Percentiles rank a stretch among this genome's conserved stretches.
These are phyloP conservation scores for Stephanodiscus triporus DNA, from an alignment of 108 stramenopile species.

Conservation along the genomic window DNA sequence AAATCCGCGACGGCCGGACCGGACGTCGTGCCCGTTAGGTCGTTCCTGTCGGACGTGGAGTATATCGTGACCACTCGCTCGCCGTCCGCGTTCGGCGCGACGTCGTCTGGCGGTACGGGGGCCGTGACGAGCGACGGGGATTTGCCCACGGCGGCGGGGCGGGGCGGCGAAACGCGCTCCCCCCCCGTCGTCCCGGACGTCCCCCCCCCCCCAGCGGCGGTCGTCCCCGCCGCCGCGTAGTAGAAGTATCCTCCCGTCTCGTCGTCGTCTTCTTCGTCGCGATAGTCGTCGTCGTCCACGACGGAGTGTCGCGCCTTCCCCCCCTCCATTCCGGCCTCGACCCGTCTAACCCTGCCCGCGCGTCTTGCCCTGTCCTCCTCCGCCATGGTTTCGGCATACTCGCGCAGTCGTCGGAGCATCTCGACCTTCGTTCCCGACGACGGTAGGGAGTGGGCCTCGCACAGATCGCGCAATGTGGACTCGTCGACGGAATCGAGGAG, in stretches of 20 bases:
- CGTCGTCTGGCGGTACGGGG: constrained; percentile 59
- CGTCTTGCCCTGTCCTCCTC: constrained; percentile 55
- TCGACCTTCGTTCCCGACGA: constrained; percentile 64
- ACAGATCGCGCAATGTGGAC: constrained; percentile 64
- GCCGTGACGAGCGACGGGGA: constrained; percentile 51
- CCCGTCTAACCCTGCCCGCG: constrained; percentile 47
- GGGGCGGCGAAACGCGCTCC: constrained; percentile 11
- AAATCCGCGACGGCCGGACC: constrained; percentile 21
- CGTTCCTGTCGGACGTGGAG: constrained; percentile 81
- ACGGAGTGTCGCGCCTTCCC: constrained; percentile 53
- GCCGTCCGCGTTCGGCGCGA: constrained; percentile 76
- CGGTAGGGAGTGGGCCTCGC: constrained; percentile 59
- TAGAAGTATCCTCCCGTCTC: constrained; percentile 61
- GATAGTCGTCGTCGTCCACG: constrained; percentile 43
- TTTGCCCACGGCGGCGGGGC: background rate
- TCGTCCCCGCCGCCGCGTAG: constrained; percentile 36
- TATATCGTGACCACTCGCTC: constrained; percentile 84
- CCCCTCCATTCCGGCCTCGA: constrained; percentile 60
- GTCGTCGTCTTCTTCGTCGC: constrained; percentile 50
- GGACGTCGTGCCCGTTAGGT: constrained; percentile 67
- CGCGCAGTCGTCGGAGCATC: constrained; percentile 65
- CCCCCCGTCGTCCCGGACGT: no score
- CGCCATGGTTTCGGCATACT: constrained; percentile 57
- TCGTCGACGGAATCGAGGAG: constrained; percentile 58
- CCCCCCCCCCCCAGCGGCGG: constrained; percentile 23